Conservation (phyloP, 192 early-diverging fungal genomes). For the Linnemannia schmuckeri region DNA sequence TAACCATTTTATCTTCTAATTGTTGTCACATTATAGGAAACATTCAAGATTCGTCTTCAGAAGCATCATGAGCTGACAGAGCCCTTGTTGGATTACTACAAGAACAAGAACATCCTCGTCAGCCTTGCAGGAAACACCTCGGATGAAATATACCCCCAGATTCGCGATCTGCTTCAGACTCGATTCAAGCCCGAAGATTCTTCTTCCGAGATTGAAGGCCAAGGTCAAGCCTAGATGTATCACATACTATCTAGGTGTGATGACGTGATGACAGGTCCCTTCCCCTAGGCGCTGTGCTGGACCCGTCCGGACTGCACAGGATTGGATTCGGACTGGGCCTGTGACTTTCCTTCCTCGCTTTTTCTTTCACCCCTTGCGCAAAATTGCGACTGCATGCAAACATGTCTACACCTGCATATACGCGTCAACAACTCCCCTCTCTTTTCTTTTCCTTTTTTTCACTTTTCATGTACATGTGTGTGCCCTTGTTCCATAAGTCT, state of each 20-base stretch:
- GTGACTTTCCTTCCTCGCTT: neutral
- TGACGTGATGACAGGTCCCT: neutral
- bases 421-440: slow-evolving; percentile 5
- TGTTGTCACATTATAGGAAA: slow-evolving; percentile 64
- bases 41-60: slow-evolving; percentile 81
- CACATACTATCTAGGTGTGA: neutral
- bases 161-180: slow-evolving; percentile 58
- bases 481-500: neutral
- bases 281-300: neutral
- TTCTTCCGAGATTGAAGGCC: slow-evolving; percentile 1
- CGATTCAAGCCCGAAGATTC: slow-evolving; percentile 46
- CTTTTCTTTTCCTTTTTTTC: neutral
- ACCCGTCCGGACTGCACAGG: neutral
- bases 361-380: neutral
- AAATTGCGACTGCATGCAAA: neutral
- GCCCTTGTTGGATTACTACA: slow-evolving; percentile 92
- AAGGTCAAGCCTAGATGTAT: neutral
- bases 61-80: slow-evolving; percentile 83
- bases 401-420: neutral
- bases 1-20: neutral
- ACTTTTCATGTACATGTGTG: neutral
- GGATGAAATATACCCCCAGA: slow-evolving; percentile 93
- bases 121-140: slow-evolving; percentile 85
- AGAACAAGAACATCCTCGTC: slow-evolving; percentile 69
- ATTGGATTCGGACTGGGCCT: neutral